These are phyloP conservation scores for Alternaria gansuensis DNA, from an alignment of 2,329 filamentous ascomycete species.

Conservation along the genomic window DNA sequence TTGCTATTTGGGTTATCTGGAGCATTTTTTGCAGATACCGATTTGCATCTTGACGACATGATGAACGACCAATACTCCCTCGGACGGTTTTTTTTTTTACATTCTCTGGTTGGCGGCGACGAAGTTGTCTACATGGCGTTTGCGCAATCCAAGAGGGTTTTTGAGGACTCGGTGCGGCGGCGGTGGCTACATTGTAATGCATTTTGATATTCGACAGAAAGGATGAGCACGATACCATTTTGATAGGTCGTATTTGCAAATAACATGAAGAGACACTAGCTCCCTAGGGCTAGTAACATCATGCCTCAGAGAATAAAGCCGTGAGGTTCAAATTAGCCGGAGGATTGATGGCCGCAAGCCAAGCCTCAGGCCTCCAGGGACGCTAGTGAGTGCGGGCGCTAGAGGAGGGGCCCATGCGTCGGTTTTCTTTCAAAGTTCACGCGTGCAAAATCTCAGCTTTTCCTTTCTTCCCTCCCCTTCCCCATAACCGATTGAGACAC, in stretches of 20 bases:
- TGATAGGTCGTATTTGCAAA: constrained; percentile 42
- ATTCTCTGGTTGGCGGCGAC: constrained; percentile 21
- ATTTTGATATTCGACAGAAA: constrained; percentile 40
- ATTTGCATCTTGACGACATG: constrained; percentile 49
- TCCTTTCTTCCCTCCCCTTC: constrained; percentile 55
- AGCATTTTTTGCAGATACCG: constrained; percentile 45
- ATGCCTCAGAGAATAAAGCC: constrained; percentile 7
- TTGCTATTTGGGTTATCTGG: constrained; percentile 44
- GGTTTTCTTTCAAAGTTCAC: constrained; percentile 43
- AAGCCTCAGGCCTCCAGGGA: constrained; percentile 19
- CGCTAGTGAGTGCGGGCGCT: constrained; percentile 14
- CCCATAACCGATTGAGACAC: constrained; percentile 53
- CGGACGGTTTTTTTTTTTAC: constrained; percentile 27
- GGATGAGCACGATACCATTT: constrained; percentile 50
- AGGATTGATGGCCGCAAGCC: constrained; percentile 30
- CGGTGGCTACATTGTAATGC: constrained; percentile 40
- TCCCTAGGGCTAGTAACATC: not conserved
- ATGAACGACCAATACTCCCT: constrained; percentile 37
- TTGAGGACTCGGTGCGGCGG: constrained; percentile 14
- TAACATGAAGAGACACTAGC: constrained; percentile 16
- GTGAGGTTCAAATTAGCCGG: constrained; percentile 33
- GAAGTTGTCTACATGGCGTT: constrained; percentile 16
- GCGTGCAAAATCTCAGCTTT: constrained; percentile 32
- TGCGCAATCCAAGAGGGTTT: constrained; percentile 11
- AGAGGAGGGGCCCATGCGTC: constrained; percentile 21